Evolutionary conservation across 2,329 filamentous ascomycete species (phyloP).

Genomic region (Scopulariopsis brevicaulis): DNA sequence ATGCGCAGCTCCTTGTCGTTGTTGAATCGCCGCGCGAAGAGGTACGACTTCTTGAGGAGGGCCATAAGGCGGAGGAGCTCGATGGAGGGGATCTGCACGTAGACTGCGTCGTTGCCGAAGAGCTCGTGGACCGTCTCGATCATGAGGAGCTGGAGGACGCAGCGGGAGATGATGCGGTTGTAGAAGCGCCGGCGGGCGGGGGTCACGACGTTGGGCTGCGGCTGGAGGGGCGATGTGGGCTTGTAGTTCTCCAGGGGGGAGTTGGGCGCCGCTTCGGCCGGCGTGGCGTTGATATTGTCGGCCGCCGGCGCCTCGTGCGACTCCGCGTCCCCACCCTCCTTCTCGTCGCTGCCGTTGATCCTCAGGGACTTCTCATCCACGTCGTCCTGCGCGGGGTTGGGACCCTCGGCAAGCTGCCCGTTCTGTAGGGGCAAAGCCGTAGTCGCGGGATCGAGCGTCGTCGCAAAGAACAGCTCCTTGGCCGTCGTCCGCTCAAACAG

Average conservation of each 20-base stretch:
- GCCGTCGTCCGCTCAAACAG: constrained; percentile 92
- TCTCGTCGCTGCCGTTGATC: constrained; percentile 41
- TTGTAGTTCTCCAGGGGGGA: constrained; percentile 75
- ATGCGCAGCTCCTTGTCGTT: constrained; percentile 93
- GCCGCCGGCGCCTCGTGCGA: constrained; percentile 2
- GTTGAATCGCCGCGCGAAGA: constrained; percentile 96
- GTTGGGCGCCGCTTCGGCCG: constrained; percentile 17
- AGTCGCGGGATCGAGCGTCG: constrained; percentile 41
- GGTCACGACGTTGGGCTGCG: constrained; percentile 85
- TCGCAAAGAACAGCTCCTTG: constrained; percentile 87
- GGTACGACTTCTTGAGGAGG: constrained; percentile 87
- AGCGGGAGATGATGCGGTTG: constrained; percentile 98
- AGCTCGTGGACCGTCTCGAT: constrained; percentile 99
- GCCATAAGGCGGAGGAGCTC: constrained; percentile 89
- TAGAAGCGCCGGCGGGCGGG: constrained; percentile 90
- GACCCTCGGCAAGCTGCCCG: constrained; percentile 36
- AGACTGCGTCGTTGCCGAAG: constrained; percentile 94
- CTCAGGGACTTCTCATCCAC: constrained; percentile 46
- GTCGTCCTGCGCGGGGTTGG: constrained; percentile 28
- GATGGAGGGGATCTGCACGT: constrained; percentile 78
- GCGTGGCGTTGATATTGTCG: not conserved
- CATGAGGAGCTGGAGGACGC: constrained; percentile 94
- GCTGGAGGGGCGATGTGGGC: constrained; percentile 63
- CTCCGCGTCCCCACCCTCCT: constrained; percentile 4
- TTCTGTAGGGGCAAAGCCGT: constrained; percentile 39